Evolutionary conservation across 495 filamentous ascomycete species (phyloP).

Genomic region (Hypoxylon fragiforme): DNA sequence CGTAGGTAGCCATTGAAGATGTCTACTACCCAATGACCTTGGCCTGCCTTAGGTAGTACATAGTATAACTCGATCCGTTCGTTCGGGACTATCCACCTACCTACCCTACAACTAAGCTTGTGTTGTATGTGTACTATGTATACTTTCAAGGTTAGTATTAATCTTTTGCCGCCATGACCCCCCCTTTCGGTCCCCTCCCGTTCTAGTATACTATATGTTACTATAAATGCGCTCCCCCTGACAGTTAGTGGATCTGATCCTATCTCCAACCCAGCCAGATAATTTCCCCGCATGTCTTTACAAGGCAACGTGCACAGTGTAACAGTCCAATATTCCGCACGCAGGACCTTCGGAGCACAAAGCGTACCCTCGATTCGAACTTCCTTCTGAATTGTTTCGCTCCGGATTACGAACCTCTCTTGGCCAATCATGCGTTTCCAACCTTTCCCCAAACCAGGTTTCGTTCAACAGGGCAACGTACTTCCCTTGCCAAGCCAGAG

Average conservation of each 20-base stretch:
- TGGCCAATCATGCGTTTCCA: slow-evolving; percentile 21
- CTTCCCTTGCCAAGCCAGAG: neutral
- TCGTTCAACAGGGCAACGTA: neutral
- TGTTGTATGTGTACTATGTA: too few species aligned
- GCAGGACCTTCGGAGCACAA: too few species aligned
- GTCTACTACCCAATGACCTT: too few species aligned
- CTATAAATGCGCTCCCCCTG: too few species aligned
- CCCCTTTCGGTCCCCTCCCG: neutral
- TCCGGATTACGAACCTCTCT: slow-evolving; percentile 11
- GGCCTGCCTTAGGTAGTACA: too few species aligned
- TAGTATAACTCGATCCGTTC: slow-evolving; percentile 8
- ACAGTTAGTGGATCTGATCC: slow-evolving; percentile 2
- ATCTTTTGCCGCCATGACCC: too few species aligned
- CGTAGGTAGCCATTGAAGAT: too few species aligned
- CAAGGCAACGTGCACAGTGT: too few species aligned
- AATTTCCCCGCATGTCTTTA: neutral
- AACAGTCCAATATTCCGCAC: too few species aligned
- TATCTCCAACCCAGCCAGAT: neutral
- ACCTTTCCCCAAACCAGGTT: slow-evolving; percentile 3
- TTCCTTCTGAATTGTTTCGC: slow-evolving; percentile 14
- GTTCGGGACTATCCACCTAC: neutral
- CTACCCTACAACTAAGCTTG: too few species aligned
- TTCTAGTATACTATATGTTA: neutral
- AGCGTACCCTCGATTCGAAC: slow-evolving; percentile 35
- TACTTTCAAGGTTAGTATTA: too few species aligned